Percentiles rank a stretch among this genome's conserved stretches.
phyloP scores from a whole-genome alignment of 2,329 filamentous ascomycete genomes.

The Colletotrichum phormii region DNA sequence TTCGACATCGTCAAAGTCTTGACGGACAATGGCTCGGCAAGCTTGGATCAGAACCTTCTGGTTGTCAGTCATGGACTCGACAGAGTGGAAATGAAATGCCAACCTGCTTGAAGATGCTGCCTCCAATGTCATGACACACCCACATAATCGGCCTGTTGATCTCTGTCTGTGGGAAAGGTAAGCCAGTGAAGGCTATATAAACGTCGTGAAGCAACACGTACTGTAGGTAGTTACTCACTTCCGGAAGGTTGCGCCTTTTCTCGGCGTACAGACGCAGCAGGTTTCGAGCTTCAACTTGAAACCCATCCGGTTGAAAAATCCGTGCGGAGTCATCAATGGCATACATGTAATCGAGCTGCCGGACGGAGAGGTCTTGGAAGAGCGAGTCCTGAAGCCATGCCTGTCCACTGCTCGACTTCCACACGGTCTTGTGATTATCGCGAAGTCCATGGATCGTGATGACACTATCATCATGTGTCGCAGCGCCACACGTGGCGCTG shows the following conservation, averaged over 20 bases:
- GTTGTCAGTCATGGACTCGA: not conserved
- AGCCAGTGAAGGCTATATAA: not conserved
- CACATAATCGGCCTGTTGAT: not conserved
- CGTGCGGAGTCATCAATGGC: not conserved
- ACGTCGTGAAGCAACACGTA: not conserved
- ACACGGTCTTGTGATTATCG: not conserved
- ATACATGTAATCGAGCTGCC: not conserved
- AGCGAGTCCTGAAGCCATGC: not conserved
- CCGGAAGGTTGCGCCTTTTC: not conserved
- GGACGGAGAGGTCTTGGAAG: not conserved
- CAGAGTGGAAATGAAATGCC: not conserved
- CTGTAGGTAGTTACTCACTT: not conserved
- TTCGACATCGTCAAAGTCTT: not conserved
- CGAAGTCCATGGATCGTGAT: not conserved
- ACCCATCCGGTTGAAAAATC: not conserved
- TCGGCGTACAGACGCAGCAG: not conserved
- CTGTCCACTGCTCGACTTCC: not conserved
- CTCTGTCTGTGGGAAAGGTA: not conserved
- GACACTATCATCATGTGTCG: no score
- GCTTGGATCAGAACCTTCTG: not conserved
- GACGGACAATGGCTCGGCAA: not conserved
- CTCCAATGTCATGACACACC: not conserved
- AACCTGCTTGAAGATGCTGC: not conserved
- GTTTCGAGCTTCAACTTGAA: not conserved
- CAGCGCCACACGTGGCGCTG: no score